phyloP scores from a whole-genome alignment of 495 filamentous ascomycete species.

The Viridothelium virens region DNA sequence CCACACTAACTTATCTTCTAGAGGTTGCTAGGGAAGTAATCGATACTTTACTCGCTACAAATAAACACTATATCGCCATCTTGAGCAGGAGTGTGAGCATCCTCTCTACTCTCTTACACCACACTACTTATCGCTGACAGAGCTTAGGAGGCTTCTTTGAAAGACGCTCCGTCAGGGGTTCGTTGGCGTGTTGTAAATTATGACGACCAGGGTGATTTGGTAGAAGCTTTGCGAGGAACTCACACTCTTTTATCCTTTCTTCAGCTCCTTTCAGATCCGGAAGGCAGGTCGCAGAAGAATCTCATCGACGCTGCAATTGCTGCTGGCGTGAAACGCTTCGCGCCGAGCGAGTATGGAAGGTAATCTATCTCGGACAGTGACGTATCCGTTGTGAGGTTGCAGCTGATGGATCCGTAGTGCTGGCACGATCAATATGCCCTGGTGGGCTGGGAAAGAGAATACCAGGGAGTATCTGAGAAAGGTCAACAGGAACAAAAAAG shows the following conservation, averaged over 20 bases:
- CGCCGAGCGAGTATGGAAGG: constrained; percentile 29
- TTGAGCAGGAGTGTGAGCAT: constrained; percentile 41
- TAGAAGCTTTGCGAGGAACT: constrained; percentile 38
- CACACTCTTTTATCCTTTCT: constrained; percentile 53
- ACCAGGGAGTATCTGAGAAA: constrained; percentile 44
- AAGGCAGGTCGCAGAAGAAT: constrained; percentile 20
- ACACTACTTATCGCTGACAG: constrained; percentile 11
- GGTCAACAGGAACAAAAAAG: constrained; percentile 45
- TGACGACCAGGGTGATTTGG: constrained; percentile 33
- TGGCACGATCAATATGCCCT: constrained; percentile 30
- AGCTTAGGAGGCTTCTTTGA: constrained; percentile 22
- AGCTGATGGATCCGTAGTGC: constrained; percentile 20
- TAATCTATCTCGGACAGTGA: neutral
- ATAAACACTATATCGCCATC: constrained; percentile 47
- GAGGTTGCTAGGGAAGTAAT: constrained; percentile 49
- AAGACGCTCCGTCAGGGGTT: constrained; percentile 20
- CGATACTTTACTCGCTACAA: constrained; percentile 43
- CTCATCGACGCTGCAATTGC: constrained; percentile 22
- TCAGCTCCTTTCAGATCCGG: constrained; percentile 17
- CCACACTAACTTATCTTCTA: constrained; percentile 22
- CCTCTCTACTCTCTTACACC: neutral
- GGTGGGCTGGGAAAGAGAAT: constrained; percentile 44
- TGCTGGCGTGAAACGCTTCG: constrained; percentile 28
- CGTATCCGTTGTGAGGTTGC: neutral
- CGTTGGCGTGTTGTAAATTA: constrained; percentile 43